phyloP scores from a whole-genome alignment of 78 protist species.

The Tieghemostelium lacteum region DNA sequence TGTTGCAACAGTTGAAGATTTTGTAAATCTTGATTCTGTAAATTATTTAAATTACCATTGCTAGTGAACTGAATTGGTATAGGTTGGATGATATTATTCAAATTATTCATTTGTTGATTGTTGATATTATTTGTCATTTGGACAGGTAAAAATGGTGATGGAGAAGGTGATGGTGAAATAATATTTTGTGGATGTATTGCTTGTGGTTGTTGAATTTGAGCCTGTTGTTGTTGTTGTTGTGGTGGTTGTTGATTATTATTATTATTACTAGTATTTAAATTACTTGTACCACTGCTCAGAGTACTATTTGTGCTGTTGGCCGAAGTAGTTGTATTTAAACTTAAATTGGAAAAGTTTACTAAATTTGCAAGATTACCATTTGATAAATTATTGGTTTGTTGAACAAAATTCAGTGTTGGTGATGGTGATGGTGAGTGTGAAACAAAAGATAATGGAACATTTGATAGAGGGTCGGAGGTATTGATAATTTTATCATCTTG shows the following conservation, averaged over 20 bases:
- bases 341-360: no score
- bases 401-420: neutral
- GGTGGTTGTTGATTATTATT: neutral
- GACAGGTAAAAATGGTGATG: constrained; percentile 34
- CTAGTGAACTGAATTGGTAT: no score
- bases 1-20: neutral
- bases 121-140: neutral
- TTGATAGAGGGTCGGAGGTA: neutral
- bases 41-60: neutral
- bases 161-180: constrained; percentile 41
- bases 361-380: neutral
- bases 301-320: neutral
- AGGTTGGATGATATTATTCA: no score
- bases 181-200: neutral
- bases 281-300: neutral
- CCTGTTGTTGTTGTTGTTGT: constrained; percentile 4
- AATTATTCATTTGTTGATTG: neutral
- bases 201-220: no score
- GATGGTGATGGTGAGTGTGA: constrained; percentile 25
- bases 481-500: no score
- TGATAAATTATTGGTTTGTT: neutral
- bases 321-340: neutral
- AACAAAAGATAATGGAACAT: neutral
- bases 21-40: neutral
- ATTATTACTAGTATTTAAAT: neutral